These are phyloP conservation scores for Lasiodiplodia sp. DNA, from an alignment of 2,329 filamentous ascomycete species.

Conservation along the genomic window DNA sequence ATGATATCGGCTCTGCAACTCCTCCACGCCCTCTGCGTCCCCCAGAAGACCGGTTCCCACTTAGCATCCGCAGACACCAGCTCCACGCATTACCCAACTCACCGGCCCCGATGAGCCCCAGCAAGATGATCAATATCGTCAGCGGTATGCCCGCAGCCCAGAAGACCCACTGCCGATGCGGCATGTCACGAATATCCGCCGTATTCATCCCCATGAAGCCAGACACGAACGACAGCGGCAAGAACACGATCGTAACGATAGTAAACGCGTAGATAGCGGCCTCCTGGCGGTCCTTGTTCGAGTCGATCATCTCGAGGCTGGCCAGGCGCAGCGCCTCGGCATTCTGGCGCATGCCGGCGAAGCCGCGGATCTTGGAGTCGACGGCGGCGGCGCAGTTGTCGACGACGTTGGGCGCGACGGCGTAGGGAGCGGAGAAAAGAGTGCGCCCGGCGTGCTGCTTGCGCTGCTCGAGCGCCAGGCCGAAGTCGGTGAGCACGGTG, in stretches of 20 bases:
- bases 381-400: background rate
- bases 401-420: slow-evolving; percentile 9
- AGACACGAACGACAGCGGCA: slow-evolving; percentile 53
- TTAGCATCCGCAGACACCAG: background rate
- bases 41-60: background rate
- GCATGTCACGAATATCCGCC: slow-evolving; percentile 51
- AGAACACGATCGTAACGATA: slow-evolving; percentile 54
- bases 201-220: slow-evolving; percentile 56
- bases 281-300: slow-evolving; percentile 51
- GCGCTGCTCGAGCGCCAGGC: slow-evolving; percentile 8
- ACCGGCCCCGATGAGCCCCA: background rate
- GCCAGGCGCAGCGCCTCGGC: background rate
- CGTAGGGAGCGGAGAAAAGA: background rate
- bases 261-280: slow-evolving; percentile 56
- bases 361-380: slow-evolving; percentile 11
- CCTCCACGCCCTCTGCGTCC: background rate
- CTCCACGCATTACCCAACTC: slow-evolving; percentile 8
- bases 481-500: slow-evolving; percentile 17
- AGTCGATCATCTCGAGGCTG: slow-evolving; percentile 16
- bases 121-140: background rate
- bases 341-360: slow-evolving; percentile 11
- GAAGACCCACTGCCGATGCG: slow-evolving; percentile 48
- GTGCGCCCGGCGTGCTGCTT: background rate
- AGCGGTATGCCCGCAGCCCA: slow-evolving; percentile 40
- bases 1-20: background rate